Evolutionary conservation across 1,284 basidiomycete genomes (phyloP).

Genomic region (Trichosporon inkin): DNA sequence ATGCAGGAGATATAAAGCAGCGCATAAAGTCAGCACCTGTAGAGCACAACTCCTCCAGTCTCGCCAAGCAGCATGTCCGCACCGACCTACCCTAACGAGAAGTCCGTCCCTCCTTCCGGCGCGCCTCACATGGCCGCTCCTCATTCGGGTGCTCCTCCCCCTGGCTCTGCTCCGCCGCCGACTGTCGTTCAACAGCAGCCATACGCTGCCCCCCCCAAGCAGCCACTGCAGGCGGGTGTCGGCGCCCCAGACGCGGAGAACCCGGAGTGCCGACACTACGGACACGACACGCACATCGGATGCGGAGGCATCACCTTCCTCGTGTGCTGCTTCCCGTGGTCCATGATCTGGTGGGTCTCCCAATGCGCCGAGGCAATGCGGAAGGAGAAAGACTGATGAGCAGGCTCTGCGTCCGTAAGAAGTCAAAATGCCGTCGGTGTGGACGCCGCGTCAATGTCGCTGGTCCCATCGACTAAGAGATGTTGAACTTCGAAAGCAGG

Average conservation of each 20-base stretch:
- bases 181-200: background rate
- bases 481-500: no score
- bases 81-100: no score
- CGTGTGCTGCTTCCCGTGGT: constrained; percentile 8
- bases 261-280: constrained; percentile 6
- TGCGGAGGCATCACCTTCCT: constrained; percentile 5
- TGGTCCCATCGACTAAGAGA: background rate
- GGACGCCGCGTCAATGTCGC: background rate
- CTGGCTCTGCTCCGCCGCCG: no score
- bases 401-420: constrained; percentile 1
- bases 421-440: background rate
- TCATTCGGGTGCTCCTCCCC: no score
- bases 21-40: no score
- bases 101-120: no score
- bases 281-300: constrained; percentile 8
- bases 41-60: no score
- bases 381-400: background rate
- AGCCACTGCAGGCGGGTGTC: background rate
- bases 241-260: background rate
- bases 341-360: background rate
- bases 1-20: no score
- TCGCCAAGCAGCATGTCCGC: no score
- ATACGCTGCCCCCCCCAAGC: background rate
- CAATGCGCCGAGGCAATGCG: background rate
- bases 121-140: no score